Conservation (phyloP, 441 rosid genomes). For the Mallotus japonicus region DNA sequence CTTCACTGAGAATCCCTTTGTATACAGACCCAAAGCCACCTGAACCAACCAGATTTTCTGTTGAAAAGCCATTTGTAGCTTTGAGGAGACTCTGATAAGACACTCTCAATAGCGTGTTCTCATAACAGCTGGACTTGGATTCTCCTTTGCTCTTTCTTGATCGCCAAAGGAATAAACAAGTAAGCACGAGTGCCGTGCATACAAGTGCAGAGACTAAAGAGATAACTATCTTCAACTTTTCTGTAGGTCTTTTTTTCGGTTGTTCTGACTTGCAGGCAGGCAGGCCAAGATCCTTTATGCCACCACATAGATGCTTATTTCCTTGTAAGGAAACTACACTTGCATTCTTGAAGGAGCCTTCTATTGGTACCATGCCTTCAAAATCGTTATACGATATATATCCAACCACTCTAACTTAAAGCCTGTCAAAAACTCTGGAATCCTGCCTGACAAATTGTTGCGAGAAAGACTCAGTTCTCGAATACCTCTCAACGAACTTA, state of each 20-base stretch:
- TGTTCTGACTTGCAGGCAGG: not conserved
- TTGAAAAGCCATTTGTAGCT: not conserved
- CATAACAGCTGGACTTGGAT: not conserved
- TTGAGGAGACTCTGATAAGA: not conserved
- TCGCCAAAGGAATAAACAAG: not conserved
- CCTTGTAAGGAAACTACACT: not conserved
- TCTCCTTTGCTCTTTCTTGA: not conserved
- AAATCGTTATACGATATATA: not conserved
- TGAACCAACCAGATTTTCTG: too few species aligned
- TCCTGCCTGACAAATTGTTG: not conserved
- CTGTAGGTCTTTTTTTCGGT: not conserved
- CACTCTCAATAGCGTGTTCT: not conserved
- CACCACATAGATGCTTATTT: conserved; percentile 6
- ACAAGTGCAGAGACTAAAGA: too few species aligned
- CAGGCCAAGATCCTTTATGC: not conserved
- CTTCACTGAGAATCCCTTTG: not conserved
- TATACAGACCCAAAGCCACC: not conserved
- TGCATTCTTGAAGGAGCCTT: not conserved
- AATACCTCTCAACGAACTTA: not conserved
- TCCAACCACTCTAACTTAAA: not conserved
- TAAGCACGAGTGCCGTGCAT: not conserved
- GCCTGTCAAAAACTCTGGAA: not conserved
- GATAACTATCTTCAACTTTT: not conserved
- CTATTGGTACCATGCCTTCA: not conserved
- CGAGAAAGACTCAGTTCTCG: not conserved